A percentile compares a stretch with the other conserved stretches of the same genome.
phyloP scores from a whole-genome alignment of 2,329 filamentous ascomycete species.

The Helicocarpus griseus region DNA sequence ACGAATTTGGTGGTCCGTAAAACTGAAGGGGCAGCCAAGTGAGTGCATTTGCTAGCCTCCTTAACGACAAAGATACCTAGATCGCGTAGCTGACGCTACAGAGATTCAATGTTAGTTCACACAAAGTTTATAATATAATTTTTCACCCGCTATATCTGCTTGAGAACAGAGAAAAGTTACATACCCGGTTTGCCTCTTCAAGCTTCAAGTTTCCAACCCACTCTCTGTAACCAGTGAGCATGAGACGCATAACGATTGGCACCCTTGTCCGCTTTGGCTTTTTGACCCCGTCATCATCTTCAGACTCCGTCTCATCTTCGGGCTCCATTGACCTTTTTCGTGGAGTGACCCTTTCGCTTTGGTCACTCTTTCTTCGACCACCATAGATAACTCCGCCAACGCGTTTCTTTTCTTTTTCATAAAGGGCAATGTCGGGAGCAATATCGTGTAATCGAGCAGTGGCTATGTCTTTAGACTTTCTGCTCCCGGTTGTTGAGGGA shows the following conservation, averaged over 20 bases:
- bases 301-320: conserved; percentile 38
- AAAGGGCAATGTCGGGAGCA: conserved; percentile 76
- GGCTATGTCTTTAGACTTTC: conserved; percentile 82
- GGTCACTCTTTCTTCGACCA: conserved; percentile 39
- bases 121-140: not conserved
- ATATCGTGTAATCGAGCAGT: conserved; percentile 64
- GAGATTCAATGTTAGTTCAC: not conserved
- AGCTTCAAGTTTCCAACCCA: conserved; percentile 65
- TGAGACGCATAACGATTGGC: conserved; percentile 61
- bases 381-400: conserved; percentile 56
- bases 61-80: conserved; percentile 73
- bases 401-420: conserved; percentile 88
- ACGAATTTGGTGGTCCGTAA: conserved; percentile 92
- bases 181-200: conserved; percentile 72
- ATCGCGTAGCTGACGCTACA: conserved; percentile 66
- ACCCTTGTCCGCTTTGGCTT: conserved; percentile 53
- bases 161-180: conserved; percentile 19
- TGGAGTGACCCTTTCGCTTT: conserved; percentile 24
- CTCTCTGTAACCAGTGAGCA: conserved; percentile 73
- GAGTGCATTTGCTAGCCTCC: conserved; percentile 67
- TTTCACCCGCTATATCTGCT: not conserved
- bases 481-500: conserved; percentile 63
- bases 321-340: conserved; percentile 37
- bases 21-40: conserved; percentile 77
- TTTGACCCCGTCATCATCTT: conserved; percentile 48